Base-by-base conservation (phyloP, 2,329 filamentous ascomycete species). In the Xylaria sp. region DNA sequence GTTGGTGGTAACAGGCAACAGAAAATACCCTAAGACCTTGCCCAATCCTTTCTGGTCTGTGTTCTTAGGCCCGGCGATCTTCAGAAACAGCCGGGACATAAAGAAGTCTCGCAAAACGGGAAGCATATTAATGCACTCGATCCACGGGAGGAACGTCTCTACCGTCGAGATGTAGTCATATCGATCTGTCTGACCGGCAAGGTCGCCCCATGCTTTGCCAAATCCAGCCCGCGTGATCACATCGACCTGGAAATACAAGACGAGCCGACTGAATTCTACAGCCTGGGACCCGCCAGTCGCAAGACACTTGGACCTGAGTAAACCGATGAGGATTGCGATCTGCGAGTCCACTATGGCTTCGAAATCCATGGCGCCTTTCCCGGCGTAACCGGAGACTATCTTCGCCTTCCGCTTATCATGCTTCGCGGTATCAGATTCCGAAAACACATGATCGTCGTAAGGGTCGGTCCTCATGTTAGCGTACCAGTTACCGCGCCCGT, bases 371-470 rank as follows among this genome's bases (percentile, higher is more conserved):
- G 39, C 51, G n/a, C 70, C 69, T 51, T 68, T 69, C 3, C 71
- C 70, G 1, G 68, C 61, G 48, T 70, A 73, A 2, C 66, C 68
- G 2, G 59, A 34, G 2, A 57, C 59, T 7, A 72, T n/a, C 35
- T 66, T 65, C 7, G 70, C 67, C 58, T 71, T 73, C 10, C 67
- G 66, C 47, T 62, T 63, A 56, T 71, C 70, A 52, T 73, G 71
- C 7, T 44, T 58, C 11, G 58, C 56, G 2, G 66, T 69, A 51
- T 68, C 57, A 8, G 59, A 57, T 48, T 70, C 64, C 4, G 66
- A 70, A 2, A 71, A 46, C 1, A 72, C 63, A 35, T 53, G 68
- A 9, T 69, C 50, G 18, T 64, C 69, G 3, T 67, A 67, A 6
- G 68, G 70, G 39, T 72, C 67, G 52, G 72, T 66, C 39, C 63